Base-by-base conservation (phyloP, 345 rosid species). In the Arabidopsis arenosa region DNA sequence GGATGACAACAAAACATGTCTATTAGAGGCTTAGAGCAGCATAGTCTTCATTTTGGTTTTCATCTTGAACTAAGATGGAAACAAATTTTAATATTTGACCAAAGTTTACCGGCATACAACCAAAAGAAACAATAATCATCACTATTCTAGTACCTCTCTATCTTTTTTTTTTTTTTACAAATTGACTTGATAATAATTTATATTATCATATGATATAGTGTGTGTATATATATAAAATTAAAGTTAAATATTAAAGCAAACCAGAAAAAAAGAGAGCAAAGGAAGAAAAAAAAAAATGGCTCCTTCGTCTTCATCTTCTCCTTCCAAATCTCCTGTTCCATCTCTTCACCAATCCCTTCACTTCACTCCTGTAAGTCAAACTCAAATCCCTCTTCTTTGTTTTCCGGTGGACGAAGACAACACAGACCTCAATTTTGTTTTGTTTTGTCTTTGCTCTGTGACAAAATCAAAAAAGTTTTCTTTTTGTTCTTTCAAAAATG, bases 321-420 rank as follows among this genome's bases (percentile, higher is more conserved):
- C 91, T 68, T 83, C 92, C 63, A 85, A 84, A 67, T 81, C 86
- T 11, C 88, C 87, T 47, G 84, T 84, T 72, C 80, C 83, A 56
- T 80, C 74, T 55, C 75, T 79, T 64, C 88, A 74, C 75, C 98
- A 78, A 17, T 75, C 88, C 35, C 85, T 86, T 54, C 75, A 72
- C 23, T 88, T 93, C 82, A 85, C 90, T 64, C 92, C 98, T 35
- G 98, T 94, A 82, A 89, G 96, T 84, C 15, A 26, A 47, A 18
- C 26, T 77, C 66, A 15, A 43, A 1, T 5, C 61, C 9, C 1
- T 17, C 59, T 45, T 64, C 40, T 68, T 72, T 72, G 21, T 70
- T 75, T 75, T 65, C 59, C 23, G 17, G 17, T 37, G 4, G 49
- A 65, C 7, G 4, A 75, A 52, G 49, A 68, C 47, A 14, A 43